A percentile compares a stretch with the other conserved stretches of the same genome.
Evolutionary conservation across 108 stramenopile genomes (phyloP).

Genomic region (Cylindrotheca closterium): DNA sequence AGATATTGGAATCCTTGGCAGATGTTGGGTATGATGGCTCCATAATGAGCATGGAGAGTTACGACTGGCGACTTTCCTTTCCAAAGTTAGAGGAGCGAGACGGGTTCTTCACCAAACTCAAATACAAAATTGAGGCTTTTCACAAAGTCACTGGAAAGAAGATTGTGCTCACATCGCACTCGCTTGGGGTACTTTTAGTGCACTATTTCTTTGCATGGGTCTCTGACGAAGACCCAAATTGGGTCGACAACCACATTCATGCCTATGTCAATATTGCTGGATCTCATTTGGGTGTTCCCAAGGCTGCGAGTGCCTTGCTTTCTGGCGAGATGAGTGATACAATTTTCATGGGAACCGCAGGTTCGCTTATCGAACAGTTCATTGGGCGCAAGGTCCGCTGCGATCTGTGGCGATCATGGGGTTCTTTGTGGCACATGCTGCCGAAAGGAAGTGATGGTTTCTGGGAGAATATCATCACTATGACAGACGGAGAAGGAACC

Average conservation of each 20-base stretch:
- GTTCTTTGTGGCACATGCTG: slow-evolving; percentile 75
- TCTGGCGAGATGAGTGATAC: slow-evolving; percentile 91
- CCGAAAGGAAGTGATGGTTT: slow-evolving; percentile 83
- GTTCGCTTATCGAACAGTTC: slow-evolving; percentile 65
- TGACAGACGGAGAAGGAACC: neutral
- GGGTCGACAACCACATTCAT: slow-evolving; percentile 79
- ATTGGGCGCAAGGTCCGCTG: slow-evolving; percentile 58
- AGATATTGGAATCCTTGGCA: slow-evolving; percentile 81
- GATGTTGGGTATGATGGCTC: slow-evolving; percentile 83
- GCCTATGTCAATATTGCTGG: slow-evolving; percentile 89
- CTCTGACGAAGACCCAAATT: slow-evolving; percentile 51
- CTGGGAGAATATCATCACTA: slow-evolving; percentile 67
- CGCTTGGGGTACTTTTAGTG: slow-evolving; percentile 68
- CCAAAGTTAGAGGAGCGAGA: slow-evolving; percentile 80
- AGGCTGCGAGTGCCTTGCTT: slow-evolving; percentile 70
- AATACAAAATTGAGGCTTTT: slow-evolving; percentile 71
- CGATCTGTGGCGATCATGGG: slow-evolving; percentile 78
- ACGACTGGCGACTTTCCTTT: slow-evolving; percentile 88
- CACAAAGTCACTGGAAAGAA: slow-evolving; percentile 65
- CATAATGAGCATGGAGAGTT: slow-evolving; percentile 79
- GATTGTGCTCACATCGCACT: slow-evolving; percentile 78
- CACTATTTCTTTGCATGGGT: slow-evolving; percentile 91
- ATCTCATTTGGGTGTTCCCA: slow-evolving; percentile 83
- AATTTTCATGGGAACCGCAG: slow-evolving; percentile 56
- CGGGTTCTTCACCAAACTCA: slow-evolving; percentile 81